Base-by-base conservation (phyloP, 1,139 yeast species). In the Saccharomycopsis hybrid region DNA sequence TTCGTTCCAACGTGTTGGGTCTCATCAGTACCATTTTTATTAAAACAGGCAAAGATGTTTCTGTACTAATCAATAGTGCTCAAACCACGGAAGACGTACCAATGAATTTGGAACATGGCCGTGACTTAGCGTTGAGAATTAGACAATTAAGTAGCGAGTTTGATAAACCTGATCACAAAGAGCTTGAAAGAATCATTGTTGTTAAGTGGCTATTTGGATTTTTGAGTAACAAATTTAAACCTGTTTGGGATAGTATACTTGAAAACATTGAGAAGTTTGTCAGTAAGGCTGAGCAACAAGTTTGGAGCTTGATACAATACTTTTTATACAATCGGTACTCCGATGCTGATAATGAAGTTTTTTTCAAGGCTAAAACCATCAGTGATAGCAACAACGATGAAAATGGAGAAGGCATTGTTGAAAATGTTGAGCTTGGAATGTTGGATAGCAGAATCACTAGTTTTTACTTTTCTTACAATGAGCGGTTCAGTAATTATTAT, bases 211-310 rank as follows among this genome's bases (percentile, higher is more conserved):
- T 84, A 49, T 79, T 88, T 63, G 97, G 97, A 30, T 71, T 85
- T 55, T 67, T 90, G 46, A 74, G 89, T 1, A 81, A 82, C 44
- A 77, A 78, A 55, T 89, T 92, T 59, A 85, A 88, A 54, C 98
- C 98, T 1, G 73, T 84, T 31, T 88, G 96, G 95, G 76, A 78
- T 25, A 86, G 85, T 3, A 83, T 85, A 2, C 69, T 73, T 51
- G 92, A 83, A 55, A 73, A 77, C 4, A 60, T 86, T 7, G 78
- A 82, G 0, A 60, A 63, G 5, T 64, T 83, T 7, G 65, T 70
- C 9, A 69, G 66, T 9, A 72, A 72, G 47, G 69, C 76, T 49
- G 71, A 74, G 4, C 65, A 65, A 0, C 54, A 69, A 4, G 71
- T 86, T 1, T 90, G 96, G 95, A 62, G 70, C 0, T 60, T 77